A percentile compares a stretch with the other conserved stretches of the same genome.
phyloP scores from a whole-genome alignment of 768 basidiomycete species.

The Trametes meyenii region DNA sequence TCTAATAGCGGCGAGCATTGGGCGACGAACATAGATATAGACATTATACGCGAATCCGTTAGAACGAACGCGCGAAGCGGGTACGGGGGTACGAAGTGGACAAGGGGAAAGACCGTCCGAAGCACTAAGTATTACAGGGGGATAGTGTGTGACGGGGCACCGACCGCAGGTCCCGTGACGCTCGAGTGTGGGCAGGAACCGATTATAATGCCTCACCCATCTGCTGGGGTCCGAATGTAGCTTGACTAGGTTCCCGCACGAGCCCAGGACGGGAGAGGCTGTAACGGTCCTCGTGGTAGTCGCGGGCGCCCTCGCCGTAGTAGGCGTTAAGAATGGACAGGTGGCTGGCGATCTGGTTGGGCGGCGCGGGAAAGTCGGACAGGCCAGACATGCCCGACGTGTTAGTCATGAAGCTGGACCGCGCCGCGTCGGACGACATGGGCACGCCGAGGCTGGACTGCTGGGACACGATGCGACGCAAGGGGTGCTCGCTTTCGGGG shows the following conservation, averaged over 20 bases:
- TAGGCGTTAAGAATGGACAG: slow-evolving; percentile 50
- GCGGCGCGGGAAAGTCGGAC: slow-evolving; percentile 74
- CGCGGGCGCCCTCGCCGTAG: slow-evolving; percentile 36
- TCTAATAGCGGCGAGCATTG: neutral
- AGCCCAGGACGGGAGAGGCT: slow-evolving; percentile 17
- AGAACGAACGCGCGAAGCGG: slow-evolving; percentile 1
- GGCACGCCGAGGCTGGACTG: slow-evolving; percentile 29
- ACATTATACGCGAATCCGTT: slow-evolving; percentile 11
- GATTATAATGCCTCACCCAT: slow-evolving; percentile 31
- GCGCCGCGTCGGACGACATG: slow-evolving; percentile 37
- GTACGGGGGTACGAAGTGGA: slow-evolving; percentile 4
- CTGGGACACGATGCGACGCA: slow-evolving; percentile 25
- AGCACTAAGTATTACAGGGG: neutral
- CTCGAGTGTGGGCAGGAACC: neutral
- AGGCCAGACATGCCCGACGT: slow-evolving; percentile 68
- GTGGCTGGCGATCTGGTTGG: slow-evolving; percentile 39
- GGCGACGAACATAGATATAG: slow-evolving; percentile 1
- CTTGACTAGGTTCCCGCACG: slow-evolving; percentile 30
- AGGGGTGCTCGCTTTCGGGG: neutral
- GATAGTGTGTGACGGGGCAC: neutral
- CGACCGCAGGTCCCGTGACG: neutral
- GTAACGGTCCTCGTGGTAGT: slow-evolving; percentile 15
- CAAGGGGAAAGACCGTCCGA: neutral
- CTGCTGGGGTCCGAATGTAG: slow-evolving; percentile 31
- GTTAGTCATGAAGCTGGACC: slow-evolving; percentile 63